Percentiles rank a stretch among this genome's conserved stretches.
Evolutionary conservation across 495 filamentous ascomycete species (phyloP).

Genomic region (Tuber umbilicatum): DNA sequence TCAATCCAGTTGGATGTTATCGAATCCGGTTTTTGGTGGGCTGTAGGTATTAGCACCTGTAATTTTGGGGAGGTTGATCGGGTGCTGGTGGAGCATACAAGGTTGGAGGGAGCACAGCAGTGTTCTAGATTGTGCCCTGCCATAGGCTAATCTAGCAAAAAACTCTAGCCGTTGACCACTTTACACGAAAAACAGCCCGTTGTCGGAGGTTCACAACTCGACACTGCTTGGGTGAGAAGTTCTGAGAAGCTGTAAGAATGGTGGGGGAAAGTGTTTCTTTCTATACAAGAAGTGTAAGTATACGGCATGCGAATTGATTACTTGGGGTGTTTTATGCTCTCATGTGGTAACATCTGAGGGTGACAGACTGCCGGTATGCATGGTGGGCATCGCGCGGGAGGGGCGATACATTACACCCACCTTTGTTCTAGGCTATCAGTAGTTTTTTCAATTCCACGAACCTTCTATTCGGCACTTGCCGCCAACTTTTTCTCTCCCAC

Average conservation of each 20-base stretch:
- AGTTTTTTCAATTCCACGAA: not conserved
- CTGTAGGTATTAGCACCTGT: not conserved
- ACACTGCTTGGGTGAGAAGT: not conserved
- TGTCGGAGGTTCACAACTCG: not conserved
- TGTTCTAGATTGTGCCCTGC: not conserved
- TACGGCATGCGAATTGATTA: not conserved
- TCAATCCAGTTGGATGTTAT: not conserved
- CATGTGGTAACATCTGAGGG: not conserved
- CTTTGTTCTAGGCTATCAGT: not conserved
- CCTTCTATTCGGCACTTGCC: not conserved
- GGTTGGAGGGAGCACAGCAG: not conserved
- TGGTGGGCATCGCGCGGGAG: not conserved
- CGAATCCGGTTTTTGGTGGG: not conserved
- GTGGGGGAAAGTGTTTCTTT: not conserved
- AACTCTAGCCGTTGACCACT: not conserved
- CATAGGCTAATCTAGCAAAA: not conserved
- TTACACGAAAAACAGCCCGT: not conserved
- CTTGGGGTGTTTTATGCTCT: not conserved
- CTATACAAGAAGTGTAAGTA: not conserved
- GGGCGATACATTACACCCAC: not conserved
- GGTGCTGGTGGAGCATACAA: not conserved
- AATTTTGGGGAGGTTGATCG: not conserved
- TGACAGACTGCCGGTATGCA: not conserved
- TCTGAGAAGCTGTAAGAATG: not conserved
- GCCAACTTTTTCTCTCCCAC: not conserved